Base-by-base conservation (phyloP, 108 stramenopile genomes). In the Cyclotella choctawhatcheeana region DNA sequence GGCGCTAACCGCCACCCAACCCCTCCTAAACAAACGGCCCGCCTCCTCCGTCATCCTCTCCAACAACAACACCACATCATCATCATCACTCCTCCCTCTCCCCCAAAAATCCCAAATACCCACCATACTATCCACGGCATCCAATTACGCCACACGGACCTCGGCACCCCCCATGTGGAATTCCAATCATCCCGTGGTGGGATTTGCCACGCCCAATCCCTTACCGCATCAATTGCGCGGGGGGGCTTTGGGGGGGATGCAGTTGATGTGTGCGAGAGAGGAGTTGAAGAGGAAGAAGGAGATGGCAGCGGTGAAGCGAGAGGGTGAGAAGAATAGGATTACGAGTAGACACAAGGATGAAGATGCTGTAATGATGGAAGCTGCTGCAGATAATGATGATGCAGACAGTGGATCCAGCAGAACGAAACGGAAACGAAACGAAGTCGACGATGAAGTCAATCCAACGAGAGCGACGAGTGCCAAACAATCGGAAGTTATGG, bases 161-260 rank as follows among this genome's bases (percentile, higher is more conserved):
- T 86, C 84, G 16, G 93, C 93, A 22, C 93, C 93, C 16, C 86
- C 86, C 20, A 88, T 83, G 50, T 94, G 93, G 93, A 92, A 92
- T 81, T 82, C 93, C 16, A 74, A 77, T 27, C 74, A 88, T 14
- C 93, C 93, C 33, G 88, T 92, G 26, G 65, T 90, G 5, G 89
- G 89, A 52, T 94, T 94, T 73, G 72, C 86, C 40, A 94, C 89
- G 14, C 93, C 93, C 33, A 92, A 88, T 64, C 93, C 93, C 0
- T 54, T 92, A 32, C 93, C 93, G 1, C 89, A 94, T 84, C 93
- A 94, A 55, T 50, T 94, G 26, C 86, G 93, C 14, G 86, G 88
- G 5, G 90, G 93, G 12, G 86, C 87, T 14, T 60, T 94, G 72
- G 93, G 88, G 32, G 86, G 88, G 20, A 67, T 94, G 79, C 88